Evolutionary conservation across 768 basidiomycete genomes (phyloP).

Genomic region (Tylopilus vinaceipallidus): DNA sequence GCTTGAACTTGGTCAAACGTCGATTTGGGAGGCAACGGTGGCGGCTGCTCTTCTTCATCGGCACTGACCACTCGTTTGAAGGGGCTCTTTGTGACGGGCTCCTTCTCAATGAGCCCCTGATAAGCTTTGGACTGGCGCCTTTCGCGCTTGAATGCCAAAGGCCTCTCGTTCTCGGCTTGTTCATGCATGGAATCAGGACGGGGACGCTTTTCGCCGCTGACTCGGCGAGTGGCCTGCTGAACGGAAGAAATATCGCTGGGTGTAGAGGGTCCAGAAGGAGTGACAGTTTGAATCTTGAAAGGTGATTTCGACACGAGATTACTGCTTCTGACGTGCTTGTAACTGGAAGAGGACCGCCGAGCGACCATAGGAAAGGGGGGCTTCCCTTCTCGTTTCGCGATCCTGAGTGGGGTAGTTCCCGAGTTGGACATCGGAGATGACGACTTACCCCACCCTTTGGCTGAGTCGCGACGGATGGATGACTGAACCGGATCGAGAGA

Average conservation of each 20-base stretch:
- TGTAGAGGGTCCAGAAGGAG: constrained; percentile 36
- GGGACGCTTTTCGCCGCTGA: constrained; percentile 77
- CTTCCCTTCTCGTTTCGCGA: constrained; percentile 63
- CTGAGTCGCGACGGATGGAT: constrained; percentile 61
- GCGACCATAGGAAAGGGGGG: constrained; percentile 51
- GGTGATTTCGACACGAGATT: constrained; percentile 86
- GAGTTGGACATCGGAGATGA: constrained; percentile 29
- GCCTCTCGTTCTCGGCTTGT: constrained; percentile 70
- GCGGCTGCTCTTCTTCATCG: constrained; percentile 29
- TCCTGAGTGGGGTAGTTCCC: constrained; percentile 64
- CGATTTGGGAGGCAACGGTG: constrained; percentile 28
- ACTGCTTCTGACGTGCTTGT: constrained; percentile 72
- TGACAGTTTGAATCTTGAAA: constrained; percentile 67
- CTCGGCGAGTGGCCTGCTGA: constrained; percentile 38
- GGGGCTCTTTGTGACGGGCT: constrained; percentile 81
- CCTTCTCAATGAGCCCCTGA: constrained; percentile 69
- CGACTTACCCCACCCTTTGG: constrained; percentile 59
- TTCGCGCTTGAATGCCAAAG: constrained; percentile 66
- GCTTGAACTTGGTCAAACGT: neutral
- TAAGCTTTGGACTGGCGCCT: constrained; percentile 74
- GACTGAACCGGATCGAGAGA: constrained; percentile 63
- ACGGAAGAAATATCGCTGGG: constrained; percentile 6
- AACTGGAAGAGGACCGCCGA: constrained; percentile 74
- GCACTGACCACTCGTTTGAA: constrained; percentile 48
- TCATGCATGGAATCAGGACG: constrained; percentile 71